Base-by-base conservation (phyloP, 2,329 filamentous ascomycete genomes). In the Aspergillus quadrilineatus region DNA sequence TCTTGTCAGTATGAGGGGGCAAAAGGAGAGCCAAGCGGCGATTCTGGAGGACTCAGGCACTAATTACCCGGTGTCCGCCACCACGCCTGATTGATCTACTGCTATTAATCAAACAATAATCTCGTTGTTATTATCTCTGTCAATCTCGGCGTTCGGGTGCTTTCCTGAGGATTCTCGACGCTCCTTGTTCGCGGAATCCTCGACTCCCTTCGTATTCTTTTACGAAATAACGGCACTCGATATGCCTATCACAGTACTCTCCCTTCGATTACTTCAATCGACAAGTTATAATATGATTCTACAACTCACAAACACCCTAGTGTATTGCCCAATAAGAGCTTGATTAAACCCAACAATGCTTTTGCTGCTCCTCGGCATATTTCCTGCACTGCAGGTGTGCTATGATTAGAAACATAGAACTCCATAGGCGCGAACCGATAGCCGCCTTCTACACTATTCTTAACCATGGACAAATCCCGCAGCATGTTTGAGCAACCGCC, bases 401-500 rank as follows among this genome's bases (percentile, higher is more conserved):
- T 47, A 47, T 47, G 32, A 42, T 47, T 44, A 48, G 36, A 43
- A 43, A 42, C 36, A 22, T 22, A 22, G 22, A 22, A 50, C 14
- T 17, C 17, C 7, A 17, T 47, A 54, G 52, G 36, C 52, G 45
- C 36, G n/a, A 48, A 30, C 52, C 36, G 37, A 43, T 49, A 42
- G 52, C 37, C 36, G 52, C 45, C 37, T 34, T 48, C 37, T 7
- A 14, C 37, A 29, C 7, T 22, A 50, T 10, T 29, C 36, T 48
- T 34, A 22, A 34, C 46, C 29, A 48, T 29, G 32, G 22, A 32
- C 30, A 8, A 7, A 29, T 22, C 30, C n/a, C 7, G 4, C 44
- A 34, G 9, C 29, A 30, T 37, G 50, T 52, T 43, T 52, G 29
- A 30, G 41, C 29, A 45, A 41, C 36, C 50, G 50, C 50, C 41